Evolutionary conservation across 1,284 basidiomycete species (phyloP), one percentile per base, ranked within the genome.

Genomic region (Meripilus lineatus): DNA sequence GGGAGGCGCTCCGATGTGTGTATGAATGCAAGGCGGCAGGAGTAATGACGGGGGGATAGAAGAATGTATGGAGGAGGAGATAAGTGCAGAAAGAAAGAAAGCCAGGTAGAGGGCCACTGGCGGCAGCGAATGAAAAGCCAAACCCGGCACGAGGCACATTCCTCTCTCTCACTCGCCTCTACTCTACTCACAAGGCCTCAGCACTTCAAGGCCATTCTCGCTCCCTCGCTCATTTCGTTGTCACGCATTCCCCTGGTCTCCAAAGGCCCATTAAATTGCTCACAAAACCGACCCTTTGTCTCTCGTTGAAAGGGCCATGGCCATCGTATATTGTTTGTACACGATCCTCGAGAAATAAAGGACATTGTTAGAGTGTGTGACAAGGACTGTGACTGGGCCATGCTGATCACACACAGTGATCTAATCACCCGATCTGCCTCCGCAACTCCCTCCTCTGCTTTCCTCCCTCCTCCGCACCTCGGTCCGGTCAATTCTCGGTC

Each of bases 371-470:
- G 7, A 13, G 18, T 13, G 8, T 21, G 10, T 38, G 18, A 18
- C 10, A 35, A 10, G n/a, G 28, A 10, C 11, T 11, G 34, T 11
- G 18, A 13, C 34, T 8, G 13, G 23, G 5, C 18, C 38, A 23
- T 32, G 8, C 11, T 5, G 23, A 40, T 25, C 38, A 30, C 28
- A 30, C 28, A 30, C n/a, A n/a, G n/a, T 38, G 14, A 40, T 40
- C 38, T 40, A n/a, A 40, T 40, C 38, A 28, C 38, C 38, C 38
- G 38, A 40, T 40, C 38, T 25, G 14, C 11, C 5, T 28, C 38
- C 26, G 17, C 24, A 15, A 21, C 38, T 14, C 38, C n/a, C 24
- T 15, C 15, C 11, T 18, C 17, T n/a, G n/a, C n/a, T n/a, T n/a
- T n/a, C n/a, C n/a, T n/a, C n/a, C n/a, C n/a, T n/a, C n/a, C n/a